Conservation (phyloP, 2,329 filamentous ascomycete species). For the Fusarium foetens region DNA sequence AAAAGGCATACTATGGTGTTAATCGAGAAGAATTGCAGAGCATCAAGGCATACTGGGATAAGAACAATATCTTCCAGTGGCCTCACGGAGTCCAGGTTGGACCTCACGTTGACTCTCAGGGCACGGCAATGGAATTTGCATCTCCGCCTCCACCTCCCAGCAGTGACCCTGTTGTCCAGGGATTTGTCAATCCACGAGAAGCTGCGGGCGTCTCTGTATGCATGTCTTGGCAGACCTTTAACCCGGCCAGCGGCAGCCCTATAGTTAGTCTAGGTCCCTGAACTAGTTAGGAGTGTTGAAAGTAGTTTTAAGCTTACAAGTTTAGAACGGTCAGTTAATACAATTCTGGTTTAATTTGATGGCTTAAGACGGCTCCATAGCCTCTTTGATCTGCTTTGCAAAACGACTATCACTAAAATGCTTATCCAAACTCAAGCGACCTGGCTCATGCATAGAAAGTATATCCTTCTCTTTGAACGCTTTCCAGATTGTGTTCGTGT, state of each 20-base stretch:
- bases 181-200: neutral
- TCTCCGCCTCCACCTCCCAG: neutral
- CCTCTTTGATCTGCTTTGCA: too few species aligned
- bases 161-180: rapidly evolving
- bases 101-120: rapidly evolving
- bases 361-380: too few species aligned
- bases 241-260: rapidly evolving
- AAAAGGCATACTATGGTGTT: slow-evolving; percentile 47
- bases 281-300: too few species aligned
- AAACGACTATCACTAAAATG: too few species aligned
- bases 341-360: too few species aligned
- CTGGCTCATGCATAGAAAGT: too few species aligned
- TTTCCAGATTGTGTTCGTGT: too few species aligned
- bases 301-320: too few species aligned
- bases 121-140: rapidly evolving
- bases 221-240: neutral
- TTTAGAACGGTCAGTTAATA: too few species aligned
- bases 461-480: too few species aligned
- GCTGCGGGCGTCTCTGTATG: rapidly evolving
- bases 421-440: too few species aligned
- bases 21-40: slow-evolving; percentile 40
- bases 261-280: neutral
- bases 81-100: slow-evolving; percentile 37
- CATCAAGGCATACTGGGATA: slow-evolving; percentile 46
- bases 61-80: slow-evolving; percentile 44